A percentile compares a stretch with the other conserved stretches of the same genome.
Evolutionary conservation across 106 monocot species (phyloP).

Genomic region (Dioscorea zingiberensis): DNA sequence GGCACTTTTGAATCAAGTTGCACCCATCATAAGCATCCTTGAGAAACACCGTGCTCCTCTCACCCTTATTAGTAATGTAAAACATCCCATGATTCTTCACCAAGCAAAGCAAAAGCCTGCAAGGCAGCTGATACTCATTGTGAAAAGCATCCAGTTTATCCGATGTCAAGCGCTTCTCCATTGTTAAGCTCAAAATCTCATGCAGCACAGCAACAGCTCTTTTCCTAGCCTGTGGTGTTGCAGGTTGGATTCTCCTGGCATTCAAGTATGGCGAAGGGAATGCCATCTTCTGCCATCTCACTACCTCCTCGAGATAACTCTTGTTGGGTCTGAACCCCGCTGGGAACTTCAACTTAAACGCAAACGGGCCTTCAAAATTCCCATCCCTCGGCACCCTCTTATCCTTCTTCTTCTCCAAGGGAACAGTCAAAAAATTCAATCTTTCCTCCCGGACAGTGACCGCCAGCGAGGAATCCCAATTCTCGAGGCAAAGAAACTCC

Average conservation of each 20-base stretch:
- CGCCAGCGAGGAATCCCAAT: slow-evolving; percentile 80
- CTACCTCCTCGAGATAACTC: slow-evolving; percentile 55
- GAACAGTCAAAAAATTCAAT: slow-evolving; percentile 23
- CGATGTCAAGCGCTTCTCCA: slow-evolving; percentile 69
- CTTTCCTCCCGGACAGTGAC: slow-evolving; percentile 76
- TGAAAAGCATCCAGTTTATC: slow-evolving; percentile 88
- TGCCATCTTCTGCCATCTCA: slow-evolving; percentile 84
- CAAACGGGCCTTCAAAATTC: slow-evolving; percentile 57
- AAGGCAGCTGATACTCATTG: slow-evolving; percentile 76
- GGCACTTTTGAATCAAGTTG: slow-evolving; percentile 66
- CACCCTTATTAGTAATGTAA: slow-evolving; percentile 96
- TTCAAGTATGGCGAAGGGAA: slow-evolving; percentile 92
- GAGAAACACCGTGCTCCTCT: slow-evolving; percentile 75
- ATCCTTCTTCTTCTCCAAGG: background rate
- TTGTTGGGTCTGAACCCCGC: slow-evolving; percentile 75
- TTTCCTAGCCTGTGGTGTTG: slow-evolving; percentile 78
- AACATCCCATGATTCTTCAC: slow-evolving; percentile 97
- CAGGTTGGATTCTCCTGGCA: slow-evolving; percentile 50
- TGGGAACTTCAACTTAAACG: slow-evolving; percentile 63
- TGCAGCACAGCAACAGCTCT: slow-evolving; percentile 81
- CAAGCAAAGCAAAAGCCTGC: slow-evolving; percentile 77
- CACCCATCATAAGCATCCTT: slow-evolving; percentile 82
- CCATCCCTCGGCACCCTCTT: slow-evolving; percentile 50
- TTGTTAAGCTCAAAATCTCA: slow-evolving; percentile 77
- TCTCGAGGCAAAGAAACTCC: slow-evolving; percentile 74